A percentile compares a stretch with the other conserved stretches of the same genome.
phyloP scores from a whole-genome alignment of 2,329 filamentous ascomycete genomes.

The Pseudohalonectria lignicola region DNA sequence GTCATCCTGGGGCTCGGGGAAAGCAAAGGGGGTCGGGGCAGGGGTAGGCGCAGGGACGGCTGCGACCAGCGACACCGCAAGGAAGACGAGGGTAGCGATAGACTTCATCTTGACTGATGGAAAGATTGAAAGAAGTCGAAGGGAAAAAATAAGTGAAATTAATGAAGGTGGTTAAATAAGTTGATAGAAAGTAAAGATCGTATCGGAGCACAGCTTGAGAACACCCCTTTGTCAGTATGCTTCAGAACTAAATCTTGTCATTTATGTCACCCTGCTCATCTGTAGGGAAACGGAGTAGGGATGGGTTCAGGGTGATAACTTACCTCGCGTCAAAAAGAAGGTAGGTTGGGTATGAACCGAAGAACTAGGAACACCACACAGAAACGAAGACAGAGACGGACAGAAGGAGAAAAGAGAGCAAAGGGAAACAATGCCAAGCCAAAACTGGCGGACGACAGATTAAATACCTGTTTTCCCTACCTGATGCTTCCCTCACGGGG shows the following conservation, averaged over 20 bases:
- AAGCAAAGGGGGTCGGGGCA: neutral
- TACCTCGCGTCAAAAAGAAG: neutral
- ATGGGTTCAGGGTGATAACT: too few species aligned
- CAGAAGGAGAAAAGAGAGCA: neutral
- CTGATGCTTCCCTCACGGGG: too few species aligned
- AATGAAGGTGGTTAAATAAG: too few species aligned
- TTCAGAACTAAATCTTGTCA: too few species aligned
- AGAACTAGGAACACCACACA: neutral
- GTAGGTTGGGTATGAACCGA: neutral
- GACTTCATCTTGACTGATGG: neutral
- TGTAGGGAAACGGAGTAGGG: too few species aligned
- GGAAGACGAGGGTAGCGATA: slow-evolving; percentile 1
- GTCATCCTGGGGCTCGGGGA: neutral
- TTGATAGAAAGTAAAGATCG: neutral
- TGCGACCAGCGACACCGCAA: slow-evolving; percentile 1
- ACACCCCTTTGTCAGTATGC: too few species aligned
- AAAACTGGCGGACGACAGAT: neutral
- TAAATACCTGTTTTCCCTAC: neutral
- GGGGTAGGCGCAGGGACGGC: neutral
- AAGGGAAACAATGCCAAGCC: neutral
- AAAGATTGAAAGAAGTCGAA: neutral
- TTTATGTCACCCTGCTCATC: too few species aligned
- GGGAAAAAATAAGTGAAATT: neutral
- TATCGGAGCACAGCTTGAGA: slow-evolving; percentile 3
- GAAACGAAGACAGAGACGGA: neutral